Evolutionary conservation across 2,329 filamentous ascomycete genomes (phyloP), one percentile per base, ranked within the genome.

Genomic region (Nothomitra cinnamomea): DNA sequence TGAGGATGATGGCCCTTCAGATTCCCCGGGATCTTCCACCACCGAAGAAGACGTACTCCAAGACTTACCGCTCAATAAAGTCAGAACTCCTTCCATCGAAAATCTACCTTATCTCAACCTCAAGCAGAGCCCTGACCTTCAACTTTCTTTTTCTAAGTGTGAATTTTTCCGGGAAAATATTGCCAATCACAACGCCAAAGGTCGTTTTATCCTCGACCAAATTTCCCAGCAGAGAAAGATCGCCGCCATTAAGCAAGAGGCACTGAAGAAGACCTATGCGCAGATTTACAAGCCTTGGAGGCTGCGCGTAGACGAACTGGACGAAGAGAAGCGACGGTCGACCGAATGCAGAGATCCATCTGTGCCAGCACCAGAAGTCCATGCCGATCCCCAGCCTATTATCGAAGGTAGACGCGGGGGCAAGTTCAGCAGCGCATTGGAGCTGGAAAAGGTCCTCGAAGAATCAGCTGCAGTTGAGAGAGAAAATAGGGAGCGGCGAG

Each of bases 341-440:
- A 36, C 22, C 22, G 19, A 50, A 12, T 17, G 32, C 19, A 49
- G 45, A 49, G 45, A 49, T 28, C 25, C 45, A 19, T 49, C 45
- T 17, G 45, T 49, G 12, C 15, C 45, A 25, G 42, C 52, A 8
- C 38, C 41, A 6, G 22, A 42, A 15, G 28, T 22, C n/a, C 22
- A 49, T 22, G 52, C 38, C 4, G 52, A 24, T 17, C 10, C 15
- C 10, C 38, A 42, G 17, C 61, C 67, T 3, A 63, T 63, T 13
- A 68, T 69, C 56, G 66, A 60, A 56, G 65, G 68, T 52, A 66
- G 68, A 15, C 62, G 71, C 56, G 65, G 70, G 1, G 70, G 69
- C 54, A 70, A 70, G 55, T 68, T 71, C 5, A 72, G 71, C 52
- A 74, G 70, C 53, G 71, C 74, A 56, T 62, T 73, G 3, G 71